Conservation (phyloP, 306 rosid species). For the Senna tora region DNA sequence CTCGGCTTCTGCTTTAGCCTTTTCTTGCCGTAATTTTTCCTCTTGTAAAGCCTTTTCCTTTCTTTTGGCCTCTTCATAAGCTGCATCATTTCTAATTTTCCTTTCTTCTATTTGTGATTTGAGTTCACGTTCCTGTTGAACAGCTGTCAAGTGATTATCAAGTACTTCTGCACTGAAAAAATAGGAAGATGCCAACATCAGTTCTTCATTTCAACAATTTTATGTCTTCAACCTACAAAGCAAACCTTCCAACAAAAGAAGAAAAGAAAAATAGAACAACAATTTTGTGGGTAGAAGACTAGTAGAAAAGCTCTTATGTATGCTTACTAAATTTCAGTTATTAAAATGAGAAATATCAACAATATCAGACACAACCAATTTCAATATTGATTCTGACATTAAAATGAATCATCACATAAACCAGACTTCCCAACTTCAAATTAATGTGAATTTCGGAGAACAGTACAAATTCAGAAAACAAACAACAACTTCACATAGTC, state of each 20-base stretch:
- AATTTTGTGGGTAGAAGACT: not conserved
- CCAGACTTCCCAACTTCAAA: conserved; percentile 32
- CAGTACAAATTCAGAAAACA: not conserved
- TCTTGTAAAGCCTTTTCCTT: conserved; percentile 74
- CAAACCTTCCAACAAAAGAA: conserved; percentile 16
- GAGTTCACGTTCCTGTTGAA: conserved; percentile 80
- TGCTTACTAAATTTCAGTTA: conserved; percentile 22
- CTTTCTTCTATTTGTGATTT: conserved; percentile 92
- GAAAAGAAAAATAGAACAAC: not conserved
- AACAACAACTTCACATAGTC: not conserved
- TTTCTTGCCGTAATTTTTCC: conserved; percentile 82
- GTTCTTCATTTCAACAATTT: conserved; percentile 29
- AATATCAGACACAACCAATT: conserved; percentile 25
- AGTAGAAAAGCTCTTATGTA: conserved; percentile 15
- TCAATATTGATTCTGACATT: conserved; percentile 19
- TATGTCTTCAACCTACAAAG: not conserved
- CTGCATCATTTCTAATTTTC: conserved; percentile 86
- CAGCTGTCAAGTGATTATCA: conserved; percentile 85
- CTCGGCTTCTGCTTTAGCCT: conserved; percentile 85
- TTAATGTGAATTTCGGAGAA: not conserved
- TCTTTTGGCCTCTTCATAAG: conserved; percentile 85
- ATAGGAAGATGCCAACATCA: conserved; percentile 34
- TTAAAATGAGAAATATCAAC: conserved; percentile 26
- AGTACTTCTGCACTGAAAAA: conserved; percentile 85
- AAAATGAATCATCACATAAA: conserved; percentile 29